These are phyloP conservation scores for Alternaria atra DNA, from an alignment of 2,329 filamentous ascomycete genomes.

Conservation along the genomic window DNA sequence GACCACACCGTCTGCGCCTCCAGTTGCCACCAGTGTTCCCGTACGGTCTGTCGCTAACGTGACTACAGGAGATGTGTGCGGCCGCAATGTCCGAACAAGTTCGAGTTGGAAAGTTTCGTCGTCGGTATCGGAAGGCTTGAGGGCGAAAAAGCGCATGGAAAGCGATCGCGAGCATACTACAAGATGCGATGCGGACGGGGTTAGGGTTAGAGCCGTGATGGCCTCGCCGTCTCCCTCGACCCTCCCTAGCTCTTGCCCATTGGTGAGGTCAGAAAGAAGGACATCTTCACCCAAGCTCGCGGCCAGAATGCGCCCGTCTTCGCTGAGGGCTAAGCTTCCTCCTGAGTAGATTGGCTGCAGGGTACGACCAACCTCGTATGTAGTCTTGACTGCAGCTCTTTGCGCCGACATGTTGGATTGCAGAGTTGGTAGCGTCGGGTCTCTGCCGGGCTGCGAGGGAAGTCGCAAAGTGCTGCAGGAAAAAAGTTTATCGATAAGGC, in stretches of 20 bases:
- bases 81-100: constrained; percentile 82
- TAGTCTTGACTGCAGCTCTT: constrained; percentile 75
- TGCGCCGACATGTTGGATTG: constrained; percentile 53
- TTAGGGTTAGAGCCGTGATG: constrained; percentile 80
- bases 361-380: constrained; percentile 83
- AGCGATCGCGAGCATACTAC: constrained; percentile 94
- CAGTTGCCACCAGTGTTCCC: constrained; percentile 88
- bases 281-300: constrained; percentile 93
- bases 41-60: constrained; percentile 86
- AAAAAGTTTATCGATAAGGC: constrained; percentile 50
- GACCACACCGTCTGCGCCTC: constrained; percentile 89
- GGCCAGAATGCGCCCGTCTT: constrained; percentile 81
- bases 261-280: constrained; percentile 83
- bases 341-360: constrained; percentile 95
- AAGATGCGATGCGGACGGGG: constrained; percentile 86
- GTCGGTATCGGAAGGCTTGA: constrained; percentile 67
- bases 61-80: constrained; percentile 88
- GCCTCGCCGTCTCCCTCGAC: constrained; percentile 82
- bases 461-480: constrained; percentile 30
- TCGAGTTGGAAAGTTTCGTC: constrained; percentile 68
- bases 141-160: constrained; percentile 88
- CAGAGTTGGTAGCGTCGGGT: not conserved
- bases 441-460: constrained; percentile 7
- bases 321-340: constrained; percentile 84
- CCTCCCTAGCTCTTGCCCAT: constrained; percentile 80